Evolutionary conservation across 345 rosid species (phyloP).

Genomic region (Lepidium didymum): DNA sequence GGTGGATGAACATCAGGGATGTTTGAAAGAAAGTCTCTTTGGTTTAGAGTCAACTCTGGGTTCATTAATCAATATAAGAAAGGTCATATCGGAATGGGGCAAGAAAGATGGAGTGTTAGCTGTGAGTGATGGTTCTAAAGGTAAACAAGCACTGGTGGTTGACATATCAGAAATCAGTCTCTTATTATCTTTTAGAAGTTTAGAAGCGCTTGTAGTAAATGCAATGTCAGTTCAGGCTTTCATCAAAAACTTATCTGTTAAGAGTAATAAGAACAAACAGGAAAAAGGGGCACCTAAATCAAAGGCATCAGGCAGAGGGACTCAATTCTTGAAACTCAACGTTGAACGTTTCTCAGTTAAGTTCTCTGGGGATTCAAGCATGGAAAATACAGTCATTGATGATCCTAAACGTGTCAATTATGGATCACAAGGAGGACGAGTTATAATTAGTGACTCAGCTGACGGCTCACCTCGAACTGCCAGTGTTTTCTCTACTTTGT

Average conservation of each 20-base stretch:
- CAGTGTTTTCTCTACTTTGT: conserved; percentile 39
- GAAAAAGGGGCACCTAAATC: conserved; percentile 38
- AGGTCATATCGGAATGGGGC: conserved; percentile 69
- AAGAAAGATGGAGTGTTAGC: conserved; percentile 53
- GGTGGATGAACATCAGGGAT: conserved; percentile 79
- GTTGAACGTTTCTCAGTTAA: conserved; percentile 75
- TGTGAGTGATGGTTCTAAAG: conserved; percentile 43
- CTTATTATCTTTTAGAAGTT: conserved; percentile 53
- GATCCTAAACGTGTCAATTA: conserved; percentile 97
- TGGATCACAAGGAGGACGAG: conserved; percentile 95
- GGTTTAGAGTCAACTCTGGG: conserved; percentile 70
- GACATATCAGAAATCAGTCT: conserved; percentile 77
- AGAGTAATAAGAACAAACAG: conserved; percentile 41
- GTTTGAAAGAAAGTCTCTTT: conserved; percentile 69
- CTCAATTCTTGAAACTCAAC: conserved; percentile 59
- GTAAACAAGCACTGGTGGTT: conserved; percentile 56
- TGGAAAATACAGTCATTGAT: conserved; percentile 60
- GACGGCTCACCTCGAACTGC: conserved; percentile 85
- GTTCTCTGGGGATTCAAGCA: conserved; percentile 52
- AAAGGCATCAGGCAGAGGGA: conserved; percentile 66
- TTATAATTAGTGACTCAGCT: conserved; percentile 52
- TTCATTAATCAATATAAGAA: conserved; percentile 64
- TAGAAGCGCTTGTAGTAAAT: conserved; percentile 58
- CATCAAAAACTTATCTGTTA: conserved; percentile 45
- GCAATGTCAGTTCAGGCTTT: conserved; percentile 62